Conservation (phyloP, 192 early-diverging fungal genomes). For the Backusella parvicylindrica region DNA sequence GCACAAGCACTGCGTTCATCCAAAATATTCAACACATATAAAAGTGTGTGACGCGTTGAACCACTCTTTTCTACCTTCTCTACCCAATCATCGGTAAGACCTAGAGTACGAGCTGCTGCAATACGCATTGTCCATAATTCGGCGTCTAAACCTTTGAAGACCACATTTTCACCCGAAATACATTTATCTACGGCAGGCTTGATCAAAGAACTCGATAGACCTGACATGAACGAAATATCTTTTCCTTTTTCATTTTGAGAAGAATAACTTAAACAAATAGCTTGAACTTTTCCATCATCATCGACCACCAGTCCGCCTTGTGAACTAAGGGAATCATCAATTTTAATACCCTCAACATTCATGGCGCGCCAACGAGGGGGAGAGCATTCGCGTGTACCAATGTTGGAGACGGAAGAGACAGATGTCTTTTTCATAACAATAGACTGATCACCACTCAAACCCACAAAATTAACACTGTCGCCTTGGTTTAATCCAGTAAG, state of each 20-base stretch:
- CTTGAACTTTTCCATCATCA: slow-evolving; percentile 51
- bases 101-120: slow-evolving; percentile 56
- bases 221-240: slow-evolving; percentile 61
- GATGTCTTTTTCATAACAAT: slow-evolving; percentile 59
- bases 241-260: slow-evolving; percentile 65
- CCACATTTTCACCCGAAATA: slow-evolving; percentile 43
- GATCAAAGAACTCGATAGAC: slow-evolving; percentile 47
- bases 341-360: slow-evolving; percentile 59
- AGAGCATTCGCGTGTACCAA: slow-evolving; percentile 64
- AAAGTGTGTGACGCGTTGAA: slow-evolving; percentile 44
- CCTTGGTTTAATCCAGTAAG: slow-evolving; percentile 59
- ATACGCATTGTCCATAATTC: slow-evolving; percentile 62
- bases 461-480: slow-evolving; percentile 54
- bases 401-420: slow-evolving; percentile 58
- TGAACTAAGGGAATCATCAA: slow-evolving; percentile 62
- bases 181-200: slow-evolving; percentile 49
- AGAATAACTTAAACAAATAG: slow-evolving; percentile 69
- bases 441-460: slow-evolving; percentile 49
- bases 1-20: slow-evolving; percentile 52
- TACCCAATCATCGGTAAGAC: slow-evolving; percentile 57
- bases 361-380: slow-evolving; percentile 62
- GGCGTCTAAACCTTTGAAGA: slow-evolving; percentile 53
- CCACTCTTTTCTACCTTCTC: slow-evolving; percentile 50
- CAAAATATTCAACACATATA: slow-evolving; percentile 59
- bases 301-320: slow-evolving; percentile 70